A percentile compares a stretch with the other conserved stretches of the same genome.
These are phyloP conservation scores for Irpex sp. DNA, from an alignment of 1,284 basidiomycete genomes.

Conservation along the genomic window DNA sequence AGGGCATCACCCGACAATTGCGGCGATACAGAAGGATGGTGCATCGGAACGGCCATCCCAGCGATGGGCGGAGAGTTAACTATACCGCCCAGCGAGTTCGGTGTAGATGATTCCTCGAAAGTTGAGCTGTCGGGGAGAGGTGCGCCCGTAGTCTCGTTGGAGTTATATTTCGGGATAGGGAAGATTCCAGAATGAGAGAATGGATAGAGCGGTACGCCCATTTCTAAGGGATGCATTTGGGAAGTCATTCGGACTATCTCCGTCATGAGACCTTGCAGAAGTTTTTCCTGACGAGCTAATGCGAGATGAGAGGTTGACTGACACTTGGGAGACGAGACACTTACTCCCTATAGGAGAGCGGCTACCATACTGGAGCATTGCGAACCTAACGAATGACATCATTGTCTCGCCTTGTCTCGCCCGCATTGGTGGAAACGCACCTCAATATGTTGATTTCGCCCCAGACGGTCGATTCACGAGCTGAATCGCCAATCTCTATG, in stretches of 20 bases:
- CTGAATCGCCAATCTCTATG: conserved; percentile 70
- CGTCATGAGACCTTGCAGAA: conserved; percentile 79
- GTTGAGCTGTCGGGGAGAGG: conserved; percentile 30
- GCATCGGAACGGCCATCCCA: conserved; percentile 2
- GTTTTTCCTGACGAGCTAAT: conserved; percentile 70
- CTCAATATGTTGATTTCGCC: conserved; percentile 79
- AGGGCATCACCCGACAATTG: conserved; percentile 4
- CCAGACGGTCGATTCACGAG: conserved; percentile 73
- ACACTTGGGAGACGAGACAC: conserved; percentile 23
- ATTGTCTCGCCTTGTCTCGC: not conserved
- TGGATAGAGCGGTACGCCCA: conserved; percentile 74
- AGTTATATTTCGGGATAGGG: conserved; percentile 26
- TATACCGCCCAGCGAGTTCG: conserved; percentile 10
- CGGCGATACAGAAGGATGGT: not conserved
- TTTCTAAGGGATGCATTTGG: conserved; percentile 72
- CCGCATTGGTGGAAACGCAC: conserved; percentile 29
- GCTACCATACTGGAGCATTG: conserved; percentile 75
- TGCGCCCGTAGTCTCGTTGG: conserved; percentile 23
- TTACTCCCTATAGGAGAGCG: conserved; percentile 80
- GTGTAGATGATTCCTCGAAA: conserved; percentile 18
- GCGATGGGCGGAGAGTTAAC: conserved; percentile 10
- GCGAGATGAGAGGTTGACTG: conserved; percentile 14
- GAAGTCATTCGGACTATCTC: conserved; percentile 80
- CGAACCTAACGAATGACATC: conserved; percentile 44
- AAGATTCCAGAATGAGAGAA: conserved; percentile 71